These are phyloP conservation scores for Fermentozyma sake DNA, from an alignment of 1,139 yeast genomes.

Conservation along the genomic window DNA sequence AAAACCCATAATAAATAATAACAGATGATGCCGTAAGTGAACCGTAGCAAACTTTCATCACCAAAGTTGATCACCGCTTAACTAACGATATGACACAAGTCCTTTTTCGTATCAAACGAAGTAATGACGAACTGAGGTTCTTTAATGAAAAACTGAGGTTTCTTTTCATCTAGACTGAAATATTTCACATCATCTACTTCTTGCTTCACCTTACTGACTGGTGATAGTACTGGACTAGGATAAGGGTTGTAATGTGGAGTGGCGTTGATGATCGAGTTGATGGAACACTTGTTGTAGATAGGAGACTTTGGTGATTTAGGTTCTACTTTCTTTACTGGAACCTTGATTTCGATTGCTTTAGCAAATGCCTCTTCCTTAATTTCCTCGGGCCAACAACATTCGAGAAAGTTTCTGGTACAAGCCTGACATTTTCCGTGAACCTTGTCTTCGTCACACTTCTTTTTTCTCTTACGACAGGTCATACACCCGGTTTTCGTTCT, in stretches of 20 bases:
- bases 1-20: no score
- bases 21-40: no score
- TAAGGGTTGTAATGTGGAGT: conserved; percentile 10
- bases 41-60: no score
- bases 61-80: no score
- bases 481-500: conserved; percentile 73
- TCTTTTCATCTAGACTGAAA: conserved; percentile 13
- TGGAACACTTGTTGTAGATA: conserved; percentile 9
- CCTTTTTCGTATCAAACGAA: conserved; percentile 21
- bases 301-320: conserved; percentile 2
- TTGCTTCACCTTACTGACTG: conserved; percentile 10
- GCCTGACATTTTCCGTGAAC: conserved; percentile 46
- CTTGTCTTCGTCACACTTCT: conserved; percentile 64
- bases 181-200: conserved; percentile 11
- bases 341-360: neutral
- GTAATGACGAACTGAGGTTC: conserved; percentile 19
- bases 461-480: conserved; percentile 68
- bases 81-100: conserved; percentile 17
- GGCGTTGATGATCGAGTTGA: conserved; percentile 11
- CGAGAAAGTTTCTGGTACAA: conserved; percentile 44
- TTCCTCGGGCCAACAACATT: conserved; percentile 31
- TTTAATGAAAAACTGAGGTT: conserved; percentile 6
- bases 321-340: neutral
- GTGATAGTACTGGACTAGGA: conserved; percentile 18
- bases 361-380: neutral